A percentile compares a stretch with the other conserved stretches of the same genome.
Conservation (phyloP, 2,329 filamentous ascomycete species). For the Trichophyton schoenleinii region DNA sequence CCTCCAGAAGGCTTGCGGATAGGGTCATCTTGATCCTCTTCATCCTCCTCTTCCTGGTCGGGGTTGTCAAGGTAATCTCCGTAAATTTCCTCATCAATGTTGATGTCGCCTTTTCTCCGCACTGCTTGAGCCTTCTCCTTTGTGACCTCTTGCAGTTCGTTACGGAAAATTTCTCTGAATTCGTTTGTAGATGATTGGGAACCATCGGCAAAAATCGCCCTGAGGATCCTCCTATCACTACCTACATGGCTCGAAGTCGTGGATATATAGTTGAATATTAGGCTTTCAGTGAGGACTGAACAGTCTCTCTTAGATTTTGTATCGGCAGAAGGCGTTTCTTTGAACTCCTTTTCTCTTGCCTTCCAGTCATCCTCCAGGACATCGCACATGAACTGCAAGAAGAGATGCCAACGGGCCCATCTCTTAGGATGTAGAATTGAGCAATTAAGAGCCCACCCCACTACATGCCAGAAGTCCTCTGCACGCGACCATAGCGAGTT, state of each 20-base stretch:
- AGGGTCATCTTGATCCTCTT: conserved; percentile 8
- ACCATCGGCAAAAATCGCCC: conserved; percentile 38
- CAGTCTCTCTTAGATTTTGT: neutral
- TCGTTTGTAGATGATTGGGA: conserved; percentile 25
- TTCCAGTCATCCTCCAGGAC: conserved; percentile 35
- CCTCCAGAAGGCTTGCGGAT: conserved; percentile 2
- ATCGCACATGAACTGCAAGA: conserved; percentile 58
- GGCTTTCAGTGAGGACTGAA: conserved; percentile 24
- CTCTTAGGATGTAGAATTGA: conserved; percentile 57
- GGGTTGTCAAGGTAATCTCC: conserved; percentile 33
- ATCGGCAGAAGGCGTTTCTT: conserved; percentile 3
- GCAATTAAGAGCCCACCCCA: conserved; percentile 92
- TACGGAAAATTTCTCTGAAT: conserved; percentile 34
- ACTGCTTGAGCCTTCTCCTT: conserved; percentile 17
- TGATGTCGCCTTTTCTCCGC: conserved; percentile 30
- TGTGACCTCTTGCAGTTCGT: conserved; percentile 31
- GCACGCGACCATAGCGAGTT: conserved; percentile 62
- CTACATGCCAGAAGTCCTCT: conserved; percentile 75
- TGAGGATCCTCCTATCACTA: conserved; percentile 30
- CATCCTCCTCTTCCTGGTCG: conserved; percentile 25
- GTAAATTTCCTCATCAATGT: conserved; percentile 35
- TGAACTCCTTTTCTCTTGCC: conserved; percentile 18
- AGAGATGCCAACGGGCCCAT: conserved; percentile 71
- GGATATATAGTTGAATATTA: conserved; percentile 34
- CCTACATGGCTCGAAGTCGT: conserved; percentile 21